These are phyloP conservation scores for Phialocephala subalpina DNA, from an alignment of 2,329 filamentous ascomycete species.

Conservation along the genomic window DNA sequence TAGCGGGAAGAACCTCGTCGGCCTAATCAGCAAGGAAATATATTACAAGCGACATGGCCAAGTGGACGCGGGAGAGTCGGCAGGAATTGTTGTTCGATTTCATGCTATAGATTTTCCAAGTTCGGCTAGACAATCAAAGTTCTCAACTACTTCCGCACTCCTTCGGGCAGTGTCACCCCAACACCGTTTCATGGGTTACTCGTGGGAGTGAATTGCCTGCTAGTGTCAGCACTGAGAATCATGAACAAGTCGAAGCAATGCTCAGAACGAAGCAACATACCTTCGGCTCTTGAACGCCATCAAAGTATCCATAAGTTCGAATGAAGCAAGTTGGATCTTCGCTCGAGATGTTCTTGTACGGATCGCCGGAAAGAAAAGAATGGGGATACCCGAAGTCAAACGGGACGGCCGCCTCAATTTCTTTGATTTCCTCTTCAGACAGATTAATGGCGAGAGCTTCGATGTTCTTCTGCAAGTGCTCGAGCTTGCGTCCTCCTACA, in stretches of 20 bases:
- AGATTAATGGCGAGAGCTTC: slow-evolving; percentile 59
- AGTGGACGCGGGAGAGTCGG: too few species aligned
- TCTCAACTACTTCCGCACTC: too few species aligned
- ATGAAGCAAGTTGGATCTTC: neutral
- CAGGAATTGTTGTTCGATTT: too few species aligned
- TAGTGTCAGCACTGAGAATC: neutral
- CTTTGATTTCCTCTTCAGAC: slow-evolving; percentile 57
- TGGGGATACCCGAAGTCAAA: slow-evolving; percentile 4
- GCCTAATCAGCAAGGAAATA: too few species aligned
- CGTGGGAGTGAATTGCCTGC: neutral
- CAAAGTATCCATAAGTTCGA: neutral
- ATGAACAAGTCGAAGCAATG: neutral
- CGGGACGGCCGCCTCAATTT: slow-evolving; percentile 52
- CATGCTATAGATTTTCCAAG: too few species aligned
- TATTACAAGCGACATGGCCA: too few species aligned
- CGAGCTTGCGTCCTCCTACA: slow-evolving; percentile 62
- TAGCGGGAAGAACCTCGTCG: too few species aligned
- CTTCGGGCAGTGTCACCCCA: too few species aligned
- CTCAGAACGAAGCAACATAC: neutral
- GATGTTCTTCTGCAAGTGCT: slow-evolving; percentile 64
- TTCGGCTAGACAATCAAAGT: too few species aligned
- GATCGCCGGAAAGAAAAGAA: neutral
- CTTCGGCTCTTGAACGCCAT: slow-evolving; percentile 1
- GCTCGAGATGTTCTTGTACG: neutral
- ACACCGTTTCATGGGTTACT: neutral